phyloP scores from a whole-genome alignment of 345 rosid genomes.

The Melastoma malabathricum region DNA sequence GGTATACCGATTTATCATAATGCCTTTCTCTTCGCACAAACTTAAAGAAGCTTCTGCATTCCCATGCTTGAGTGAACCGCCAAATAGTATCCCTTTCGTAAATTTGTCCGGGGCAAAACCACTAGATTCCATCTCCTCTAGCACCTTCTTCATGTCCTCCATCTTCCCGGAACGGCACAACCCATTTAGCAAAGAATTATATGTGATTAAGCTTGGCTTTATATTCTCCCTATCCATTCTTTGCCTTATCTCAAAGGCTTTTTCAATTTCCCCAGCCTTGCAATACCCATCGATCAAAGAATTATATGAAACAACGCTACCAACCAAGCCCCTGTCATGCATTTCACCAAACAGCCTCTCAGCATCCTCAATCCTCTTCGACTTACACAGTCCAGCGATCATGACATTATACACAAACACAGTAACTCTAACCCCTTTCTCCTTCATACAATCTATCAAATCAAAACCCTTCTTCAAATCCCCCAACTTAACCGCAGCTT shows the following conservation, averaged over 20 bases:
- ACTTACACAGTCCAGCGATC: constrained; percentile 44
- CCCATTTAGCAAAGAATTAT: constrained; percentile 53
- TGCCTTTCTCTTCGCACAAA: constrained; percentile 41
- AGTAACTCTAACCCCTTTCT: constrained; percentile 24
- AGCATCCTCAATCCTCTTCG: constrained; percentile 44
- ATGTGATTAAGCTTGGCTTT: constrained; percentile 46
- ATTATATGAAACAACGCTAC: constrained; percentile 47
- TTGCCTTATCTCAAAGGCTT: constrained; percentile 31
- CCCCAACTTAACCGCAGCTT: constrained; percentile 54
- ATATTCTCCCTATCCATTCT: constrained; percentile 41
- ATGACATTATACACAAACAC: constrained; percentile 55
- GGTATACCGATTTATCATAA: constrained; percentile 36
- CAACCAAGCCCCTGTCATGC: constrained; percentile 21
- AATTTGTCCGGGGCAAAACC: constrained; percentile 59
- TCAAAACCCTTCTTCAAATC: constrained; percentile 39
- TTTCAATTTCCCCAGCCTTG: constrained; percentile 41
- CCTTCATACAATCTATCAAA: constrained; percentile 44
- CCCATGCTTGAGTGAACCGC: constrained; percentile 32
- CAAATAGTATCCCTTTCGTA: constrained; percentile 44
- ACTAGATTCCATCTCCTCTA: constrained; percentile 44
- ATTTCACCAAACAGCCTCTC: constrained; percentile 63
- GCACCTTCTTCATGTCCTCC: constrained; percentile 39
- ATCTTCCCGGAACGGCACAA: constrained; percentile 43
- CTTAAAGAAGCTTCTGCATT: constrained; percentile 27
- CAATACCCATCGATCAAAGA: constrained; percentile 62